Evolutionary conservation across 2,329 filamentous ascomycete species (phyloP).

Genomic region (Verticillium nonalfalfae): DNA sequence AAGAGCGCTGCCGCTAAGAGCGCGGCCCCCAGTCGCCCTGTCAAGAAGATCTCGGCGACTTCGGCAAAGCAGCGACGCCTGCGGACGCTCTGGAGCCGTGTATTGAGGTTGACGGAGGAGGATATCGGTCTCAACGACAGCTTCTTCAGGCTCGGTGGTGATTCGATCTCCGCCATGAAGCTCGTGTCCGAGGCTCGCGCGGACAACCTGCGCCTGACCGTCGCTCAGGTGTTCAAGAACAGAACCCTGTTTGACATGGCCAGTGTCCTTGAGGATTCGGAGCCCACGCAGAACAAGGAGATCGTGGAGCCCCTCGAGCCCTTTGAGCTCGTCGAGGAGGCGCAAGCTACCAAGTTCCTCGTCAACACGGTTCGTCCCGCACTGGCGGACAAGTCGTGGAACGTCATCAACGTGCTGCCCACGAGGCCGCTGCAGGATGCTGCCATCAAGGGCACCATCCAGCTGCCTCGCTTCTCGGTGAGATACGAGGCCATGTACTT

Average conservation of each 20-base stretch:
- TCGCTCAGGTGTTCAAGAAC: conserved; percentile 49
- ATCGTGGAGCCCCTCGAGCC: conserved; percentile 26
- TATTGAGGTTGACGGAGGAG: conserved; percentile 35
- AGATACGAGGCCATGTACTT: conserved; percentile 62
- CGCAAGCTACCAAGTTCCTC: conserved; percentile 35
- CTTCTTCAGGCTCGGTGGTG: conserved; percentile 55
- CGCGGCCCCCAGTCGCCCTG: conserved; percentile 6
- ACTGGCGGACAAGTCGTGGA: conserved; percentile 43
- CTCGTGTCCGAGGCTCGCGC: conserved; percentile 48
- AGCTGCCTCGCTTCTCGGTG: conserved; percentile 52
- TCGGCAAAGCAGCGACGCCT: conserved; percentile 37
- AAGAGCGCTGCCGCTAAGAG: conserved; percentile 7
- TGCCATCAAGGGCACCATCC: conserved; percentile 51
- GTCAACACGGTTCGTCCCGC: conserved; percentile 41
- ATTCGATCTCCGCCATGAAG: conserved; percentile 56
- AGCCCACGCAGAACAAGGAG: conserved; percentile 8
- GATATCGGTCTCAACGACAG: conserved; percentile 47
- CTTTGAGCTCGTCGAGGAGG: conserved; percentile 40
- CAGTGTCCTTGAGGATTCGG: conserved; percentile 33
- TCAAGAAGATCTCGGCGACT: conserved; percentile 27
- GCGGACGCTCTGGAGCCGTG: conserved; percentile 39
- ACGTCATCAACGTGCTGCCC: conserved; percentile 50
- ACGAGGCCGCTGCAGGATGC: conserved; percentile 52
- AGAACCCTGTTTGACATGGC: conserved; percentile 46
- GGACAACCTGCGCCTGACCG: conserved; percentile 40